phyloP scores from a whole-genome alignment of 148 eudicot genomes.

The Fallopia convolvulus region DNA sequence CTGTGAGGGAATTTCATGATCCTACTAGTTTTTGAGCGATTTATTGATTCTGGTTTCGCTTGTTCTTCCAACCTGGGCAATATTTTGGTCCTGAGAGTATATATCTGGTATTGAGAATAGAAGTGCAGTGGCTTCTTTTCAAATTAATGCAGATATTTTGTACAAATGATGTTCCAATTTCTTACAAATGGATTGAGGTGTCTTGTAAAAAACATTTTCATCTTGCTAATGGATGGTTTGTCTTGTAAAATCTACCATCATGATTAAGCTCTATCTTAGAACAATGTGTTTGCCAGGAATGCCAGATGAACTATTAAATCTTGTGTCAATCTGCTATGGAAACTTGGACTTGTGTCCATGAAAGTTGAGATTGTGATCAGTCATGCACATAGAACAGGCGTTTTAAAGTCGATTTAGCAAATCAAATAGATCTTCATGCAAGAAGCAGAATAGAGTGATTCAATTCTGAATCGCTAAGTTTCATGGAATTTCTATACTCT shows the following conservation, averaged over 20 bases:
- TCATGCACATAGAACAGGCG: background rate
- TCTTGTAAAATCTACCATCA: background rate
- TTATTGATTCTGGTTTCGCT: background rate
- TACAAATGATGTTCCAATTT: background rate
- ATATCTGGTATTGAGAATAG: background rate
- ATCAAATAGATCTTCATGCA: background rate
- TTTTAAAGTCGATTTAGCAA: background rate
- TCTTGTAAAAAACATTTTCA: background rate
- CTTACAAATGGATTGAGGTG: too few relatives aligned
- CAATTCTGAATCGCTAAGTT: background rate
- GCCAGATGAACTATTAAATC: background rate
- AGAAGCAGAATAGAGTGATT: background rate
- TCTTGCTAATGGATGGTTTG: background rate
- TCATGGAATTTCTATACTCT: background rate
- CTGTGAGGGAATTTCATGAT: slow-evolving; percentile 3
- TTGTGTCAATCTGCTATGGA: background rate
- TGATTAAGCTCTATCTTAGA: background rate
- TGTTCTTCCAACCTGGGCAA: background rate
- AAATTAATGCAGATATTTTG: background rate
- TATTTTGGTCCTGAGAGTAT: background rate
- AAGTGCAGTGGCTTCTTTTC: background rate
- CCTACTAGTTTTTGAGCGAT: background rate
- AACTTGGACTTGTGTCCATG: background rate
- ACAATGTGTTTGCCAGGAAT: background rate
- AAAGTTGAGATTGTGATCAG: background rate